phyloP scores from a whole-genome alignment of 78 protist species.

The Dictyostelium citrinum region DNA sequence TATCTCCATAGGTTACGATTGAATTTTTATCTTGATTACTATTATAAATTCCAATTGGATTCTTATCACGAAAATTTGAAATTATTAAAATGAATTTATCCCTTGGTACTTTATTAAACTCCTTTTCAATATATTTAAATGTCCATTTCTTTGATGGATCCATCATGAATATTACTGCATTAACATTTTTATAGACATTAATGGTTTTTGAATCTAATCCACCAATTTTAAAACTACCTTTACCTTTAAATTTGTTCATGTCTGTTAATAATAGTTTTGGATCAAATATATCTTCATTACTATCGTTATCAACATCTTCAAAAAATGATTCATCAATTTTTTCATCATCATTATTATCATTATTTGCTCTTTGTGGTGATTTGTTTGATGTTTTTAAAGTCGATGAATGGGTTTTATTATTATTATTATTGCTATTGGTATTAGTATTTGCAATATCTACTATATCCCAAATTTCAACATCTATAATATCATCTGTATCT shows the following conservation, averaged over 20 bases:
- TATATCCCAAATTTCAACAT: conserved; percentile 81
- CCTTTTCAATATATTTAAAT: conserved; percentile 38
- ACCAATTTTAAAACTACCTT: conserved; percentile 49
- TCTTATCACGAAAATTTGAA: conserved; percentile 42
- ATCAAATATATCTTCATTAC: not conserved
- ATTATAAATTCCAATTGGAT: conserved; percentile 15
- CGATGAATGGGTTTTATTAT: not conserved
- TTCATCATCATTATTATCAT: not conserved
- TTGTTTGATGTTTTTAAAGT: not conserved
- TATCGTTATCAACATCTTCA: not conserved
- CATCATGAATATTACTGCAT: conserved; percentile 61
- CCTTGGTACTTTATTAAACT: conserved; percentile 29
- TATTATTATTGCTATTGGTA: not conserved
- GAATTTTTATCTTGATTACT: not conserved
- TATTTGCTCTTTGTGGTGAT: not conserved
- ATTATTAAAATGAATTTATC: conserved; percentile 26
- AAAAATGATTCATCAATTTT: not conserved
- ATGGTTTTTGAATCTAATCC: conserved; percentile 54
- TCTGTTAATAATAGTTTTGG: not conserved
- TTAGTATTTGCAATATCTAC: conserved; percentile 51
- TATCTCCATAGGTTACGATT: not conserved
- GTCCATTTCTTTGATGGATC: conserved; percentile 75
- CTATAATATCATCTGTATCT: conserved; percentile 75
- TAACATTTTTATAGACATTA: conserved; percentile 48
- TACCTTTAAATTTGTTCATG: not conserved